Evolutionary conservation across 441 rosid genomes (phyloP).

Genomic region (Omphalea diandra): DNA sequence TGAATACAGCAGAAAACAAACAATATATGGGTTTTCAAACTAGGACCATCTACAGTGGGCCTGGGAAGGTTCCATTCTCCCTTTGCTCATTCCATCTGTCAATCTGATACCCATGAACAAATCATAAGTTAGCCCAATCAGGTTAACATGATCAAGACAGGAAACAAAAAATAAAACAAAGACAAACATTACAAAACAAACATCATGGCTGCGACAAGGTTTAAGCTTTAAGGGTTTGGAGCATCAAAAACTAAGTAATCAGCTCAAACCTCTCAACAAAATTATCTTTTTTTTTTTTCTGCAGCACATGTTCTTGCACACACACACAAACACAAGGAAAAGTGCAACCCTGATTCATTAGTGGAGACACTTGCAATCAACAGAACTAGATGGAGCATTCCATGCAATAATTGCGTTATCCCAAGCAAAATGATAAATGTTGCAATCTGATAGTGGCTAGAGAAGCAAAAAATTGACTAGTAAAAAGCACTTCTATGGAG

Average conservation of each 20-base stretch:
- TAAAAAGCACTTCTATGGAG: neutral
- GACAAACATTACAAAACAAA: neutral
- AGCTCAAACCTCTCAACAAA: neutral
- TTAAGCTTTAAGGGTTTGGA: neutral
- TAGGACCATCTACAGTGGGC: conserved; percentile 62
- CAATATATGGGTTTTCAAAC: conserved; percentile 17
- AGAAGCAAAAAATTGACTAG: neutral
- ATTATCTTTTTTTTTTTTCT: neutral
- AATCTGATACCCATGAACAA: conserved; percentile 38
- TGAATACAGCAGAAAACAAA: conserved; percentile 22
- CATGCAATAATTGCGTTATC: neutral
- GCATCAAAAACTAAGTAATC: neutral
- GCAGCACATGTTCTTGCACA: neutral
- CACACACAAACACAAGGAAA: neutral
- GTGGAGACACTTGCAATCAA: neutral
- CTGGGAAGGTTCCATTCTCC: conserved; percentile 96
- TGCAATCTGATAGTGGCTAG: neutral
- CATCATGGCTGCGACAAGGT: neutral
- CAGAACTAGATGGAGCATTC: neutral
- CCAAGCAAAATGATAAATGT: neutral
- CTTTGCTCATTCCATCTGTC: conserved; percentile 97
- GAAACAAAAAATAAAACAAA: neutral
- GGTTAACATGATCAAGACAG: neutral
- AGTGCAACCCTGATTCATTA: neutral
- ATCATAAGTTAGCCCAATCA: conserved; percentile 5